Conservation (phyloP, 805 yeast species). For the Kodamaea restingae region DNA sequence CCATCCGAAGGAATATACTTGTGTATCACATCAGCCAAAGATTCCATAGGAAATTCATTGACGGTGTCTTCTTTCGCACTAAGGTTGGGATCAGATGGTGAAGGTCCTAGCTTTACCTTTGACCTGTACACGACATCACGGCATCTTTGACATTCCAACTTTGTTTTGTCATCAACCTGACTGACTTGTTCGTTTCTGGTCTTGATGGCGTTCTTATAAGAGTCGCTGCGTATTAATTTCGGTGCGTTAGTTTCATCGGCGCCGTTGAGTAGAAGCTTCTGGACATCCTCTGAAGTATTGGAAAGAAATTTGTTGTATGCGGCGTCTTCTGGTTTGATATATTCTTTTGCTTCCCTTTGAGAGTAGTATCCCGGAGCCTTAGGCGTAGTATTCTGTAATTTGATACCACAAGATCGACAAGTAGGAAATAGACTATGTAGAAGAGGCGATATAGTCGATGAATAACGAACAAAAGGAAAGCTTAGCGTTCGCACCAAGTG, state of each 20-base stretch:
- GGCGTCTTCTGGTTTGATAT: constrained; percentile 20
- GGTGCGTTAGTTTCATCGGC: background rate
- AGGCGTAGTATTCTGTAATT: constrained; percentile 40
- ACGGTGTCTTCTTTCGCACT: background rate
- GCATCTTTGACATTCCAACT: constrained; percentile 52
- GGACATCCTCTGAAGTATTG: constrained; percentile 2
- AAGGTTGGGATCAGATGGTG: background rate
- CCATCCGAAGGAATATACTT: constrained; percentile 40
- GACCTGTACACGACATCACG: constrained; percentile 47
- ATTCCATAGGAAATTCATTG: constrained; percentile 27
- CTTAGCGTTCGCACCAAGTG: background rate
- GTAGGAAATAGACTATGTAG: constrained; percentile 12
- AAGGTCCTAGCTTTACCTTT: constrained; percentile 2
- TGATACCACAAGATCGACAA: constrained; percentile 59
- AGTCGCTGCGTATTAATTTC: background rate
- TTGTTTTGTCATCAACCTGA: constrained; percentile 5
- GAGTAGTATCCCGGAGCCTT: constrained; percentile 43
- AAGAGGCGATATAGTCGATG: constrained; percentile 10
- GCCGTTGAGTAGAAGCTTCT: constrained; percentile 2
- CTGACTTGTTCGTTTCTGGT: background rate
- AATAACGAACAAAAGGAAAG: background rate
- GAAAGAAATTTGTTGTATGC: constrained; percentile 18
- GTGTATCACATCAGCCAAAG: constrained; percentile 16
- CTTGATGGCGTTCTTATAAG: background rate
- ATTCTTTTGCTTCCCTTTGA: background rate